Conservation (phyloP, 164 flowering plant species). For the Chimonanthus praecox region DNA sequence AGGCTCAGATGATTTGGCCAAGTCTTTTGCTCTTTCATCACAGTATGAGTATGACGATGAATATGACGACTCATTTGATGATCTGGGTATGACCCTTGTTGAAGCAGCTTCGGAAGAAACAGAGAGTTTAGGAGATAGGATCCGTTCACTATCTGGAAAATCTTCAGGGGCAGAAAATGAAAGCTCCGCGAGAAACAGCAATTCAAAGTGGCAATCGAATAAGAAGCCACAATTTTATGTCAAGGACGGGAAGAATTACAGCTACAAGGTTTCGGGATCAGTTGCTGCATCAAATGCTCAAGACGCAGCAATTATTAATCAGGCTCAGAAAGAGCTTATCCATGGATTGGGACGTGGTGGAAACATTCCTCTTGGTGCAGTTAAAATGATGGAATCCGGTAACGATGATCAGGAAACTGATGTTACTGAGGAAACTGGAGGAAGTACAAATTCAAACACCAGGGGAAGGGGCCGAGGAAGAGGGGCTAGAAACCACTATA, state of each 20-base stretch:
- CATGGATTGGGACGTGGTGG: slow-evolving; percentile 96
- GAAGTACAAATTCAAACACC: slow-evolving; percentile 7
- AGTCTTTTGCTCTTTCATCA: slow-evolving; percentile 42
- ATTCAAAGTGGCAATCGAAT: slow-evolving; percentile 59
- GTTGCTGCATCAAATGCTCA: slow-evolving; percentile 58
- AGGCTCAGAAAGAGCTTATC: slow-evolving; percentile 57
- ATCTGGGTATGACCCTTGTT: slow-evolving; percentile 68
- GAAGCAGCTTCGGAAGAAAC: slow-evolving; percentile 65
- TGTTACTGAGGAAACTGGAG: slow-evolving; percentile 27
- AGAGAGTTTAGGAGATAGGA: slow-evolving; percentile 45
- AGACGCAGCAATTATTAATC: slow-evolving; percentile 62
- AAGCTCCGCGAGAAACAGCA: slow-evolving; percentile 11
- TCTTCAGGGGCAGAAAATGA: slow-evolving; percentile 28
- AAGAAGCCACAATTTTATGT: slow-evolving; percentile 85
- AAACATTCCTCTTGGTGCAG: slow-evolving; percentile 74
- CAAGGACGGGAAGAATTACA: slow-evolving; percentile 95
- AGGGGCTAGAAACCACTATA: slow-evolving; percentile 41
- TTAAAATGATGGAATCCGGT: slow-evolving; percentile 34
- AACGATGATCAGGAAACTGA: slow-evolving; percentile 29
- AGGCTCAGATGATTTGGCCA: slow-evolving; percentile 36
- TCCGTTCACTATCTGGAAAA: slow-evolving; percentile 25
- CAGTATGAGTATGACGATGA: slow-evolving; percentile 95
- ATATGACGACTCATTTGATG: slow-evolving; percentile 97
- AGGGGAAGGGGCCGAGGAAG: slow-evolving; percentile 50
- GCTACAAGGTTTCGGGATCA: slow-evolving; percentile 89